phyloP scores from a whole-genome alignment of 1,284 basidiomycete species.

The Malassezia sp. region DNA sequence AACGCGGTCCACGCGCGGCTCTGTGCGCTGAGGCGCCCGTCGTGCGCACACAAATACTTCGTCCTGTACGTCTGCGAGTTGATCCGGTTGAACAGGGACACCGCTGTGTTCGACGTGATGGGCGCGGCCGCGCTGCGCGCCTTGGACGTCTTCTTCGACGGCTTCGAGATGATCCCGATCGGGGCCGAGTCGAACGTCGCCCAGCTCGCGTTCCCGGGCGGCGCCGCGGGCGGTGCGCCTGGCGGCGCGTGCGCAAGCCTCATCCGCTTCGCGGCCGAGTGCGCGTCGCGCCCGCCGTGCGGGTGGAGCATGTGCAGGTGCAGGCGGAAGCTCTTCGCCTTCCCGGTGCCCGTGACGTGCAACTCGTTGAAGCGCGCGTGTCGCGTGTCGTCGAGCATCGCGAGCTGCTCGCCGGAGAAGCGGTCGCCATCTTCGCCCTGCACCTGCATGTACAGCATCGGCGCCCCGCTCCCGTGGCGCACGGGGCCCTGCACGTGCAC shows the following conservation, averaged over 20 bases:
- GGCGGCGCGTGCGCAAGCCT: too few species aligned
- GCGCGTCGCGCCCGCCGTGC: not conserved
- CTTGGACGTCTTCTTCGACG: constrained; percentile 90
- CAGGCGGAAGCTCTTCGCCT: constrained; percentile 76
- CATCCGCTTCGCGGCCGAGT: not conserved
- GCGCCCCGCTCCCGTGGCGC: constrained; percentile 2
- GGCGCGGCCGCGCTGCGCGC: constrained; percentile 84
- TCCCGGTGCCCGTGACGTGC: constrained; percentile 74
- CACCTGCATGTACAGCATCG: constrained; percentile 62
- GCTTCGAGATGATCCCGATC: constrained; percentile 89
- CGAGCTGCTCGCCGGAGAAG: constrained; percentile 28
- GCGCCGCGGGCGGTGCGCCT: not conserved
- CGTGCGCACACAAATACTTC: constrained; percentile 84
- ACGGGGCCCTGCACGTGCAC: constrained; percentile 70
- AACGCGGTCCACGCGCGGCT: constrained; percentile 84
- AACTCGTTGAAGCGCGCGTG: constrained; percentile 77
- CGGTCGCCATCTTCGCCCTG: constrained; percentile 71
- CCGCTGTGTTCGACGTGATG: constrained; percentile 75
- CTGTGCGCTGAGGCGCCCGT: constrained; percentile 66
- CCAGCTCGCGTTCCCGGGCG: constrained; percentile 56
- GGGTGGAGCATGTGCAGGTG: constrained; percentile 53
- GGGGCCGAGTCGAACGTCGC: constrained; percentile 80
- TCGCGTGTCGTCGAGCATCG: constrained; percentile 51
- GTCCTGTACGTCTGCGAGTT: constrained; percentile 93
- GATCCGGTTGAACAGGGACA: constrained; percentile 89